phyloP scores from a whole-genome alignment of 2,329 filamentous ascomycete genomes.

The Neofusicoccum kwambonambiense region DNA sequence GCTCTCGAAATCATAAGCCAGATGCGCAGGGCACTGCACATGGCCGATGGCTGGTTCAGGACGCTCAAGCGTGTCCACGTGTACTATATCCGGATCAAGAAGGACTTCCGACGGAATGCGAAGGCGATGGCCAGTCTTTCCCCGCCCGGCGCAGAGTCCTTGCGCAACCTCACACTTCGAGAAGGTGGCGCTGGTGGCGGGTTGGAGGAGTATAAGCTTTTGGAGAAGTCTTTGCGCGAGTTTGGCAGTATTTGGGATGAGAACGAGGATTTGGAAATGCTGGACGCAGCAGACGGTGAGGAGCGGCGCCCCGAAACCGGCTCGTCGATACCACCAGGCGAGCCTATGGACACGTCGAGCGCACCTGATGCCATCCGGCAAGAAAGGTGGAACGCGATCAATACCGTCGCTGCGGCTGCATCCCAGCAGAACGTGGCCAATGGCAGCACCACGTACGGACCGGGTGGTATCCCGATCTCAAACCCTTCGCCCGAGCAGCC shows the following conservation, averaged over 20 bases:
- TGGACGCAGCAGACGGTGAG: conserved; percentile 25
- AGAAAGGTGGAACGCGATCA: conserved; percentile 43
- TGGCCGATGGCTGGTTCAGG: conserved; percentile 57
- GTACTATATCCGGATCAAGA: conserved; percentile 54
- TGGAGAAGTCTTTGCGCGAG: conserved; percentile 36
- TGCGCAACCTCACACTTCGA: conserved; percentile 42
- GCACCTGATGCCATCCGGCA: conserved; percentile 22
- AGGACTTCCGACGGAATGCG: conserved; percentile 45
- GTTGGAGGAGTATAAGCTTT: conserved; percentile 52
- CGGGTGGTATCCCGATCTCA: conserved; percentile 16
- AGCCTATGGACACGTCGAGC: conserved; percentile 2
- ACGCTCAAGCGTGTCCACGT: conserved; percentile 55
- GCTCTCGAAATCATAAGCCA: conserved; percentile 52
- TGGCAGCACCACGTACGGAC: conserved; percentile 12
- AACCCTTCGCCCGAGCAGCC: conserved; percentile 17
- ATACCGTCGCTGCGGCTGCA: conserved; percentile 30
- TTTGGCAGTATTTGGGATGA: conserved; percentile 29
- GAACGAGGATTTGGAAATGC: conserved; percentile 38
- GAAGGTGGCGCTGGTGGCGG: conserved; percentile 33
- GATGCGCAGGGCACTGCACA: conserved; percentile 54
- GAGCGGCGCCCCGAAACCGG: conserved; percentile 20
- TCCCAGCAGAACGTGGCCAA: conserved; percentile 18
- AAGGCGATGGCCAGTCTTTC: conserved; percentile 30
- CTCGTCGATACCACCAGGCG: conserved; percentile 10
- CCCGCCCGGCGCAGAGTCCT: conserved; percentile 24